These are phyloP conservation scores for Aureobasidium sp. DNA, from an alignment of 2,329 filamentous ascomycete species.

Conservation along the genomic window DNA sequence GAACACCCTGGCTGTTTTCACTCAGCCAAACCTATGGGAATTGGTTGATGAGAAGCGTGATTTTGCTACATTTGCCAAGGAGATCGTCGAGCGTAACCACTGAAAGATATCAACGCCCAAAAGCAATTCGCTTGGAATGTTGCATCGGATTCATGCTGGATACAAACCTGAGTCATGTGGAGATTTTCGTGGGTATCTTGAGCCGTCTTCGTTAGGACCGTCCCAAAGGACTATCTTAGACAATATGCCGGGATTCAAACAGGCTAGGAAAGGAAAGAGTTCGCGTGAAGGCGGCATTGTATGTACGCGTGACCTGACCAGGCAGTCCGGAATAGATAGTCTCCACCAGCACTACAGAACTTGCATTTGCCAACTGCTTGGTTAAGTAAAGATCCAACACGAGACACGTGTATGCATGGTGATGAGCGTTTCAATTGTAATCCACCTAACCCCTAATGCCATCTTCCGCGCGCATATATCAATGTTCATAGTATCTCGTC, in stretches of 20 bases:
- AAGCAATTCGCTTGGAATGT: neutral
- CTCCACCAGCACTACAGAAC: neutral
- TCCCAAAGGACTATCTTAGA: neutral
- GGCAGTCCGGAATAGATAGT: neutral
- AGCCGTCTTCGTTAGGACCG: neutral
- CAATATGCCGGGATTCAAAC: neutral
- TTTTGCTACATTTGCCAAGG: conserved; percentile 68
- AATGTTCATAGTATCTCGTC: neutral
- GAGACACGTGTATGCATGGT: neutral
- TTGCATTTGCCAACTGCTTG: neutral
- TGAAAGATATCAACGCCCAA: conserved; percentile 18
- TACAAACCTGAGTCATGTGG: too few species aligned
- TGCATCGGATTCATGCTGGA: neutral
- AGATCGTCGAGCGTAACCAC: conserved; percentile 42
- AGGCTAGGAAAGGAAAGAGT: neutral
- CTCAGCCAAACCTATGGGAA: conserved; percentile 83
- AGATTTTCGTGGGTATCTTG: neutral
- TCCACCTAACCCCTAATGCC: neutral
- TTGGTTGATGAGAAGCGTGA: conserved; percentile 63
- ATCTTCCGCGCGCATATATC: neutral
- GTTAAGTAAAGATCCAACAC: neutral
- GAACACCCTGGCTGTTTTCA: conserved; percentile 94
- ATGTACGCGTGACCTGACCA: neutral
- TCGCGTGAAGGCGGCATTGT: neutral
- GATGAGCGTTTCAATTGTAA: neutral